Conservation (phyloP, 1,284 basidiomycete species). For the Mycosarcoma mackinlayi region DNA sequence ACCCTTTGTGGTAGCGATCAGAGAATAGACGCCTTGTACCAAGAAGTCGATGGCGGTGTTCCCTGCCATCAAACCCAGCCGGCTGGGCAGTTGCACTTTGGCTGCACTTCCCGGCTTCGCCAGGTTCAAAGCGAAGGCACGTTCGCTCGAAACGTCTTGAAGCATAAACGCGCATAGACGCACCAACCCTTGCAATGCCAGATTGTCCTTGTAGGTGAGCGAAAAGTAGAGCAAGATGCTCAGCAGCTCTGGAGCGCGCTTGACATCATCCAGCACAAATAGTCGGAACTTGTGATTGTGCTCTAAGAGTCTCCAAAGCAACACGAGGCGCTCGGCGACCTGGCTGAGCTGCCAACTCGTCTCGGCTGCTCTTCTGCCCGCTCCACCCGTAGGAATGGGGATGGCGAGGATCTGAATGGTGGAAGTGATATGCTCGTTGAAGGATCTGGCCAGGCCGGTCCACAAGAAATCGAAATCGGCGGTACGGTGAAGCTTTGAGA, state of each 20-base stretch:
- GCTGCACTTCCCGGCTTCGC: constrained; percentile 48
- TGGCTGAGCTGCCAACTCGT: constrained; percentile 47
- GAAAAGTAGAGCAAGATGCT: constrained; percentile 47
- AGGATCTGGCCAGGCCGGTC: constrained; percentile 32
- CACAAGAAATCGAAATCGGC: constrained; percentile 61
- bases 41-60: constrained; percentile 48
- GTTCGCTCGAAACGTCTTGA: constrained; percentile 87
- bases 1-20: constrained; percentile 81
- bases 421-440: constrained; percentile 43
- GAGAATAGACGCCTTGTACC: constrained; percentile 81
- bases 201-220: constrained; percentile 43
- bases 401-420: constrained; percentile 45
- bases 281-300: constrained; percentile 58
- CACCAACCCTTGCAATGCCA: constrained; percentile 89
- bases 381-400: constrained; percentile 24
- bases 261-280: constrained; percentile 51
- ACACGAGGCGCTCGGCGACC: constrained; percentile 54
- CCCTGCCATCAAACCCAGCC: constrained; percentile 29
- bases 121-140: constrained; percentile 74
- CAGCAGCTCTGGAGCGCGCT: constrained; percentile 41
- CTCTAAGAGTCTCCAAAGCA: constrained; percentile 58
- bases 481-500: constrained; percentile 62
- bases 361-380: constrained; percentile 26
- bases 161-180: constrained; percentile 89
- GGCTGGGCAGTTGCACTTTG: constrained; percentile 33